Conservation (phyloP, 345 rosid species). For the Ceriops zippeliana region DNA sequence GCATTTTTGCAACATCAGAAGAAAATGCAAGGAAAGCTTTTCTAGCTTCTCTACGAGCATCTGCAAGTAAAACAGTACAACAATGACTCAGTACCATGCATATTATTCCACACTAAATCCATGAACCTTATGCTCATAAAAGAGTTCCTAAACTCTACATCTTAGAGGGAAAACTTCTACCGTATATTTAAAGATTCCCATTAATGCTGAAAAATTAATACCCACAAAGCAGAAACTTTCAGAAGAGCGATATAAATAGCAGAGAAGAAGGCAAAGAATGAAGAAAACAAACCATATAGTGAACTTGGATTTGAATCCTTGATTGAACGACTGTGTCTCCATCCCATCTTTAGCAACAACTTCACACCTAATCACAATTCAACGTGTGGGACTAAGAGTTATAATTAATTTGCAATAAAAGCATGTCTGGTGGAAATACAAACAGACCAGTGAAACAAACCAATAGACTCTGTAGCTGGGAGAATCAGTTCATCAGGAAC, state of each 20-base stretch:
- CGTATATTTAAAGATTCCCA: not conserved
- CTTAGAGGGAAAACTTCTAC: not conserved
- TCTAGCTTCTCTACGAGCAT: slow-evolving; percentile 96
- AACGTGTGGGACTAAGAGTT: slow-evolving; percentile 19
- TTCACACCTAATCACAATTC: slow-evolving; percentile 56
- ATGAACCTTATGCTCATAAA: not conserved
- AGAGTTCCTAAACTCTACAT: not conserved
- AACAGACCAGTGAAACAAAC: slow-evolving; percentile 41
- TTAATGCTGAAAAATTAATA: not conserved
- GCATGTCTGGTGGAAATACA: slow-evolving; percentile 1
- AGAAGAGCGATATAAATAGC: not conserved
- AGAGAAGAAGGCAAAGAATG: not conserved
- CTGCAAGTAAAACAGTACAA: slow-evolving; percentile 33
- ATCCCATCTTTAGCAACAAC: slow-evolving; percentile 89
- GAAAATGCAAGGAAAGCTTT: slow-evolving; percentile 90
- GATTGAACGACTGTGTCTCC: slow-evolving; percentile 85
- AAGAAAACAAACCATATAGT: slow-evolving; percentile 40
- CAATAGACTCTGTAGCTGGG: slow-evolving; percentile 89
- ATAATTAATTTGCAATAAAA: slow-evolving; percentile 8
- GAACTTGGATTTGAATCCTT: slow-evolving; percentile 62
- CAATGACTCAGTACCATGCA: too few relatives aligned
- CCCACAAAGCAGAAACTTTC: not conserved
- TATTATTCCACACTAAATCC: not conserved
- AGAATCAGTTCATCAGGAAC: slow-evolving; percentile 79
- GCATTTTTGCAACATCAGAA: slow-evolving; percentile 44